Evolutionary conservation across 169 alveolate genomes (phyloP).

Genomic region (Eimeria necatrix): DNA sequence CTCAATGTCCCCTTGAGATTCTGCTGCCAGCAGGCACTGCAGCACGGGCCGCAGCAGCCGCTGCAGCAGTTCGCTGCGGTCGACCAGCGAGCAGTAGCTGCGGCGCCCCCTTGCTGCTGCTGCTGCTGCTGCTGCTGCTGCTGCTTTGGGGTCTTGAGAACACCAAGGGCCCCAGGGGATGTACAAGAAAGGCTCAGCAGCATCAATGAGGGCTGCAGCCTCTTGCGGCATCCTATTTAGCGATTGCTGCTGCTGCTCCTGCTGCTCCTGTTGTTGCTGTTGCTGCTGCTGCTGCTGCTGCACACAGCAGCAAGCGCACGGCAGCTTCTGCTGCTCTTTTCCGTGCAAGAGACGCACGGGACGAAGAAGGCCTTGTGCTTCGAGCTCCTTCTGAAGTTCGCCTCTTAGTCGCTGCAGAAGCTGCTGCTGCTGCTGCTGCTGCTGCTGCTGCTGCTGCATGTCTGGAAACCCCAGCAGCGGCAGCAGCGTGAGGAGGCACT

Average conservation of each 20-base stretch:
- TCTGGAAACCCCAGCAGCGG: slow-evolving; percentile 15
- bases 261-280: not conserved
- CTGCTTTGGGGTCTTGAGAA: too few relatives aligned
- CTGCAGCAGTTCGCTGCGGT: not conserved
- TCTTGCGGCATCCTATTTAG: not conserved
- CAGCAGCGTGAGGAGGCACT: slow-evolving; percentile 22
- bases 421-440: not conserved
- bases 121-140: not conserved
- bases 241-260: not conserved
- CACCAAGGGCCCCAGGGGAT: not conserved
- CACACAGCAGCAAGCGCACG: not conserved
- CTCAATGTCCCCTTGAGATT: not conserved
- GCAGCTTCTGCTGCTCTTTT: slow-evolving; percentile 3
- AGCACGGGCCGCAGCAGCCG: not conserved
- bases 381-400: not conserved
- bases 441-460: not conserved
- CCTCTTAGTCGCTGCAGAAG: not conserved
- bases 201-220: not conserved
- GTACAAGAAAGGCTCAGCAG: not conserved
- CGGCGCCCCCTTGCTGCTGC: not conserved
- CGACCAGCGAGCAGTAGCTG: not conserved
- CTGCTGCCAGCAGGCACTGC: not conserved
- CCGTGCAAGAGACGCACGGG: not conserved
- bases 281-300: slow-evolving; percentile 7
- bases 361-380: not conserved